phyloP scores from a whole-genome alignment of 2,329 filamentous ascomycete species.

The Orbilia quercus region DNA sequence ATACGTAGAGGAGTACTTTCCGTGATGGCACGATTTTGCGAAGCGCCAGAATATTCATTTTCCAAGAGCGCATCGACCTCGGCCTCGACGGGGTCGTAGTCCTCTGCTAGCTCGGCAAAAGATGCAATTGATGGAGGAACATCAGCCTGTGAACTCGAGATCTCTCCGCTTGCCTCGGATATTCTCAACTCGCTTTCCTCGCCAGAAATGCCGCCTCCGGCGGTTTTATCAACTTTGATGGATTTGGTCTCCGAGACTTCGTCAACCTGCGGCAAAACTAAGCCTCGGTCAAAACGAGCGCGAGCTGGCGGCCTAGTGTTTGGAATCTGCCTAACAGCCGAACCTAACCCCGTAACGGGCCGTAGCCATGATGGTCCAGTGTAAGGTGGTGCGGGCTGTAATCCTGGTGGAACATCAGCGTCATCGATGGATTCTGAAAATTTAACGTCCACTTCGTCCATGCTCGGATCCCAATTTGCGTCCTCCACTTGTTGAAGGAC shows the following conservation, averaged over 20 bases:
- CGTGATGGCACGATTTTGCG: neutral
- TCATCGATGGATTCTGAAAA: neutral
- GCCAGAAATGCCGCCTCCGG: neutral
- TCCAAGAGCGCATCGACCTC: slow-evolving; percentile 13
- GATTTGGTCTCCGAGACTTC: neutral
- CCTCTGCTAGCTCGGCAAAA: slow-evolving; percentile 2
- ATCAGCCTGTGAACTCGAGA: neutral
- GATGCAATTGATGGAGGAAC: slow-evolving; percentile 9
- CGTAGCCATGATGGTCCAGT: neutral
- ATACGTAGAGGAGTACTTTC: neutral
- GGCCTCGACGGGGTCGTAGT: slow-evolving; percentile 3
- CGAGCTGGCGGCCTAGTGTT: neutral
- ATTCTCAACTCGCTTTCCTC: neutral
- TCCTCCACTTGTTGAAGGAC: neutral
- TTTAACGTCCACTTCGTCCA: neutral
- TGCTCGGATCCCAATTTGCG: neutral
- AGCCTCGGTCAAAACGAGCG: too few species aligned
- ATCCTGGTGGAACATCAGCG: neutral
- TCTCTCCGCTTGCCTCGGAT: neutral
- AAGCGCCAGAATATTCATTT: neutral
- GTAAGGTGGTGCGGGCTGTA: neutral
- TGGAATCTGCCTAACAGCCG: neutral
- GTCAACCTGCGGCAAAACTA: neutral
- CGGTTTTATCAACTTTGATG: neutral
- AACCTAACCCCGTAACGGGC: neutral